phyloP scores from a whole-genome alignment of 2,329 filamentous ascomycete genomes.

The Ophiostoma perfectum region DNA sequence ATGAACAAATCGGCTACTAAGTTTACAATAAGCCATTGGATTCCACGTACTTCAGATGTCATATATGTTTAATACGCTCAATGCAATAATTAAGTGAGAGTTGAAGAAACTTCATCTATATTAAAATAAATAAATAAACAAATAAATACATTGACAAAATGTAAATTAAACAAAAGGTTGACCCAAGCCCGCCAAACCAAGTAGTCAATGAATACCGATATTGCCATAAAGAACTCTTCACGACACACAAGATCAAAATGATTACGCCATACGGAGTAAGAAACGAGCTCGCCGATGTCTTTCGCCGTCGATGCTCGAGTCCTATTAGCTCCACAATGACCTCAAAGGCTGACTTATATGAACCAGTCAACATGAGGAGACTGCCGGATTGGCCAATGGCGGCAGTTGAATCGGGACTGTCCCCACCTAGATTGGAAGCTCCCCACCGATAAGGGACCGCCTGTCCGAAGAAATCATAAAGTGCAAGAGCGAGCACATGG shows the following conservation, averaged over 20 bases:
- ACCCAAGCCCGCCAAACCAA: neutral
- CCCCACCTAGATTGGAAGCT: slow-evolving; percentile 4
- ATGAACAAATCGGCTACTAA: too few species aligned
- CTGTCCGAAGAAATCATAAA: neutral
- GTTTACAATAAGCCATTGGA: too few species aligned
- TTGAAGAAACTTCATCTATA: too few species aligned
- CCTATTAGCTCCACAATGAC: neutral
- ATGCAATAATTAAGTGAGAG: too few species aligned
- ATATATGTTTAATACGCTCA: too few species aligned
- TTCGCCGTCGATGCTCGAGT: slow-evolving; percentile 2
- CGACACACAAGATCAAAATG: neutral
- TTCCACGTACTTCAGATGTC: too few species aligned
- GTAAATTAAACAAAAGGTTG: neutral
- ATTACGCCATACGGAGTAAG: neutral
- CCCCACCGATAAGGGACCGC: slow-evolving; percentile 7
- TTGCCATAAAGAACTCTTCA: neutral
- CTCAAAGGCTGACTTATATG: neutral
- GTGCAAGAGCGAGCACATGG: neutral
- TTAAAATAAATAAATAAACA: neutral
- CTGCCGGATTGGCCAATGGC: neutral
- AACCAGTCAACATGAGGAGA: neutral
- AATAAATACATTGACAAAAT: neutral
- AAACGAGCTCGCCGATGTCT: neutral
- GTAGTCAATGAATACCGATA: neutral
- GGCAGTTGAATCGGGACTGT: neutral